Percentiles rank a stretch among this genome's conserved stretches.
Conservation (phyloP, 371 early-diverging fungal species). For the Mortierella sp. region DNA sequence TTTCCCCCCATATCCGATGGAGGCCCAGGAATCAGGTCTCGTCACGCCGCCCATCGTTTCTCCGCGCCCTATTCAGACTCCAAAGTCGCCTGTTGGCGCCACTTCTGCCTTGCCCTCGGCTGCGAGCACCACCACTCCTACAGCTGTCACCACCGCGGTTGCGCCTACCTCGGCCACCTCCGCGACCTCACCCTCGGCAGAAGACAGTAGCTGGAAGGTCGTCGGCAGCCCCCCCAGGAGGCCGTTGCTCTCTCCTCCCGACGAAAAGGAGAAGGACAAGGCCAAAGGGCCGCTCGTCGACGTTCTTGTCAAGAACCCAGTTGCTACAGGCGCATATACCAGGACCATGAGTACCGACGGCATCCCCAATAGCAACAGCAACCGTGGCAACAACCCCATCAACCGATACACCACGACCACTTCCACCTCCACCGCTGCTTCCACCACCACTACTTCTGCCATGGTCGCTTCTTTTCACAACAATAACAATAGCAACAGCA, state of each 20-base stretch:
- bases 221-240: constrained; percentile 43
- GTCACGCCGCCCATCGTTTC: constrained; percentile 27
- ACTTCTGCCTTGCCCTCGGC: too few relatives aligned
- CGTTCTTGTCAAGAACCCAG: not conserved
- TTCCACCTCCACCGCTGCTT: not conserved
- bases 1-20: constrained; percentile 3
- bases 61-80: constrained; percentile 28
- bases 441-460: not conserved
- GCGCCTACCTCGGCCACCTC: not conserved
- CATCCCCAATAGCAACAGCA: not conserved
- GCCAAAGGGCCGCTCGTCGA: not conserved
- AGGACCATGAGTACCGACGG: constrained; percentile 1
- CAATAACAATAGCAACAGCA: constrained; percentile 16
- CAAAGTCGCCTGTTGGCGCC: not conserved
- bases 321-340: not conserved
- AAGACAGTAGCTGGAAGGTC: constrained; percentile 31
- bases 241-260: constrained; percentile 25
- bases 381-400: not conserved
- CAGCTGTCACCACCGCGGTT: not conserved
- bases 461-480: constrained; percentile 1
- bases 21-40: constrained; percentile 26
- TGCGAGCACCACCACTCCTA: too few relatives aligned
- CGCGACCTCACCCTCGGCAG: not conserved
- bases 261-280: constrained; percentile 19
- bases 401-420: not conserved